phyloP scores from a whole-genome alignment of 345 rosid species.

The Hibiscus tridactylites region DNA sequence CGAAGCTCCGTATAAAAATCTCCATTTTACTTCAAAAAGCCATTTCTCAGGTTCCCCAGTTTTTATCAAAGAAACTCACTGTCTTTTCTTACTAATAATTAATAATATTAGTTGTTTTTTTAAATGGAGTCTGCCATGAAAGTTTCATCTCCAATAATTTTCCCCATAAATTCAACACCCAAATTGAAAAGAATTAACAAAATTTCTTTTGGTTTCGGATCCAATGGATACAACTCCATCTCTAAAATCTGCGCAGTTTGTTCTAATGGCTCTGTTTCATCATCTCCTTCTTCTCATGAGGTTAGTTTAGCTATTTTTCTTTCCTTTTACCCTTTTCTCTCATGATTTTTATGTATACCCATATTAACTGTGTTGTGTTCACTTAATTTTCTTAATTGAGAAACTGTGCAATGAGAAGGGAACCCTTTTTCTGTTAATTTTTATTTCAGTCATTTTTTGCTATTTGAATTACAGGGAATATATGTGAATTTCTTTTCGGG shows the following conservation, averaged over 20 bases:
- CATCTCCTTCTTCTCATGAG: conserved; percentile 34
- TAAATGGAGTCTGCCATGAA: conserved; percentile 12
- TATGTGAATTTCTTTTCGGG: too few relatives aligned
- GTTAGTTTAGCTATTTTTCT: conserved; percentile 26
- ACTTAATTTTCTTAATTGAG: background rate
- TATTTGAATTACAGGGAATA: background rate
- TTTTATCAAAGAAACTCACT: background rate
- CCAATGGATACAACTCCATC: conserved; percentile 5
- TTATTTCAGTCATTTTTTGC: background rate
- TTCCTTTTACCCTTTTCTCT: background rate
- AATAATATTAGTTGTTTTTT: too few relatives aligned
- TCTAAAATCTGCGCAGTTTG: conserved; percentile 16
- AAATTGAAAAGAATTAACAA: conserved; percentile 10
- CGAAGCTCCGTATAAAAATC: conserved; percentile 11
- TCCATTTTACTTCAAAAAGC: conserved; percentile 6
- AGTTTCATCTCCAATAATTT: conserved; percentile 17
- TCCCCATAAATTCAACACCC: conserved; percentile 23
- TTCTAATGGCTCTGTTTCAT: conserved; percentile 36
- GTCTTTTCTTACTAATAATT: background rate
- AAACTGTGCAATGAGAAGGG: background rate
- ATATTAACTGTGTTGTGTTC: background rate
- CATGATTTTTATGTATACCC: background rate
- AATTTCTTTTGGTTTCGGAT: conserved; percentile 15
- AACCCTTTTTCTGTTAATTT: background rate
- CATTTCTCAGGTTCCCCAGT: background rate